Conservation (phyloP, 2,329 filamentous ascomycete genomes). For the Blastomyces percursus region DNA sequence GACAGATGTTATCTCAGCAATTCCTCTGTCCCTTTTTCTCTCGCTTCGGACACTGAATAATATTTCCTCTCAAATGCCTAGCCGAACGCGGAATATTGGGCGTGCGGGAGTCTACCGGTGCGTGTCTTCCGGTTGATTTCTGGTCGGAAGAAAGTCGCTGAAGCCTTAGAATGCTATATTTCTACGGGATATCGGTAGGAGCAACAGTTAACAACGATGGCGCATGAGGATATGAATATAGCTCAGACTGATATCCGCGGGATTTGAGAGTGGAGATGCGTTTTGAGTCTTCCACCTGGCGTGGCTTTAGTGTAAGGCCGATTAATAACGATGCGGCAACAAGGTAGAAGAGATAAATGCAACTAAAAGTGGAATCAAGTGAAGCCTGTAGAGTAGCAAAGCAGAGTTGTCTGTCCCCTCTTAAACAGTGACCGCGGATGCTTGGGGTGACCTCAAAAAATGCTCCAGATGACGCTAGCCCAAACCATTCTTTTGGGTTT, state of each 20-base stretch:
- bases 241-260: background rate
- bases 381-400: background rate
- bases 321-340: background rate
- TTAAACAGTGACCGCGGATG: background rate
- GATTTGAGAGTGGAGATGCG: background rate
- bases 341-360: background rate
- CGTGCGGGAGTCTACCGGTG: background rate
- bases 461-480: background rate
- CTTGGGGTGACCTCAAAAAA: background rate
- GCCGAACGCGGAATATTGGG: background rate
- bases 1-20: background rate
- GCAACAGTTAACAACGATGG: slow-evolving; percentile 16
- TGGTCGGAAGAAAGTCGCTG: background rate
- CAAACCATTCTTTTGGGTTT: background rate
- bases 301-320: background rate
- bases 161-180: slow-evolving; percentile 9
- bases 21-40: background rate
- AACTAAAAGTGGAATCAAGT: background rate
- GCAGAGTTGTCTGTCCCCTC: background rate
- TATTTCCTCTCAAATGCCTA: background rate
- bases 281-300: background rate
- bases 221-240: slow-evolving; percentile 9
- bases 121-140: background rate
- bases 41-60: background rate
- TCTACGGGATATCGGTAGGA: slow-evolving; percentile 17